Percentiles rank a stretch among this genome's conserved stretches.
phyloP scores from a whole-genome alignment of 106 monocot genomes.

The Dioscorea zingiberensis region DNA sequence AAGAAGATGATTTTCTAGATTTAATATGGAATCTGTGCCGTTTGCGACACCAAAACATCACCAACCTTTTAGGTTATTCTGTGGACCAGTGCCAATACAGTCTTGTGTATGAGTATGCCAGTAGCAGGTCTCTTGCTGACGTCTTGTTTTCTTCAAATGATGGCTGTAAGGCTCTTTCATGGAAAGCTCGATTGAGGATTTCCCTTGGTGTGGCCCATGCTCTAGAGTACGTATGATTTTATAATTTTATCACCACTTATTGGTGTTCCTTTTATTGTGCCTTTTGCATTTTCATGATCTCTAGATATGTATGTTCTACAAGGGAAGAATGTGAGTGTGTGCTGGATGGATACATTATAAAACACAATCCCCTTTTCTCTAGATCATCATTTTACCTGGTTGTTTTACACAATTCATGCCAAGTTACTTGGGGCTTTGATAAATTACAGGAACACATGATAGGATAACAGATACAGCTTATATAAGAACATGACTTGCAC shows the following conservation, averaged over 20 bases:
- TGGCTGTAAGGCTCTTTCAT: constrained; percentile 35
- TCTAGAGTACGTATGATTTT: constrained; percentile 46
- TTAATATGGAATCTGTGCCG: constrained; percentile 27
- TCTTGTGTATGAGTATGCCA: constrained; percentile 55
- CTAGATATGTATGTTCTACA: not conserved
- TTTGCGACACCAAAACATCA: constrained; percentile 51
- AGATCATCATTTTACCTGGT: no score
- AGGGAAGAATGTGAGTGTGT: not conserved
- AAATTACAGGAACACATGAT: no score
- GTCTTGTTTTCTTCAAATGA: constrained; percentile 23
- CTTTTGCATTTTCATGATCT: not conserved
- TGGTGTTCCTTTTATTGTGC: not conserved
- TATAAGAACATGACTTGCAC: no score
- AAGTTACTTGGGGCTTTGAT: no score
- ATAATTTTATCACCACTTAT: not conserved
- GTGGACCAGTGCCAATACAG: constrained; percentile 41
- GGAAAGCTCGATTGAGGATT: constrained; percentile 48
- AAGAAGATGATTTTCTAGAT: constrained; percentile 61
- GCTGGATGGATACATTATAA: no score
- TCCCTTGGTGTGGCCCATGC: constrained; percentile 64
- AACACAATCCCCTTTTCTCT: no score
- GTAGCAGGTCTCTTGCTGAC: constrained; percentile 49
- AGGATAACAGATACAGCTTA: no score
- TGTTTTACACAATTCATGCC: no score
- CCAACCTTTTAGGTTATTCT: constrained; percentile 45